Percentiles rank a stretch among this genome's conserved stretches.
Conservation (phyloP, 1,284 basidiomycete genomes). For the Puccinia sorghi region DNA sequence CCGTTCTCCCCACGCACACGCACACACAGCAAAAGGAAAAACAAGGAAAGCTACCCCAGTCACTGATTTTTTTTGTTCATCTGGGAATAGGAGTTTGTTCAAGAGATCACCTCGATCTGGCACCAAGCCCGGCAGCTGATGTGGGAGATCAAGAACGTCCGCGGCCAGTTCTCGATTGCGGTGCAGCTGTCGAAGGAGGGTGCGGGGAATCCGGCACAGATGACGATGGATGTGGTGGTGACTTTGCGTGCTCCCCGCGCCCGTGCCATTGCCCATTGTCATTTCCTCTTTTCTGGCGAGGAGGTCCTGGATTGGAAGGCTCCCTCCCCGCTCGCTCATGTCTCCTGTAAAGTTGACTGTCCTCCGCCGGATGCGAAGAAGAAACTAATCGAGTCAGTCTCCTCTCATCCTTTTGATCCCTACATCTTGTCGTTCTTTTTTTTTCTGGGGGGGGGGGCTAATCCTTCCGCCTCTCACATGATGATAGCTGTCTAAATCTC, state of each 20-base stretch:
- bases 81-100: slow-evolving; percentile 29
- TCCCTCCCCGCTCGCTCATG: neutral
- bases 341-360: slow-evolving; percentile 26
- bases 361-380: neutral
- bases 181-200: neutral
- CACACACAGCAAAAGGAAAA: neutral
- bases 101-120: slow-evolving; percentile 47
- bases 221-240: slow-evolving; percentile 18
- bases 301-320: slow-evolving; percentile 25
- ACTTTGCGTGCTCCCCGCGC: neutral
- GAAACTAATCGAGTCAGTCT: slow-evolving; percentile 18
- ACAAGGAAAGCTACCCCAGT: too few relatives aligned
- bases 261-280: slow-evolving; percentile 1
- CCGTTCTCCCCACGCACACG: too few relatives aligned
- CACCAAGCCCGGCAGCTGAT: slow-evolving; percentile 17
- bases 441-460: neutral
- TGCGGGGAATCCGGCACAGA: neutral
- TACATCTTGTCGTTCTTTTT: neutral
- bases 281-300: slow-evolving; percentile 39
- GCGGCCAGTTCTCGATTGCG: slow-evolving; percentile 5
- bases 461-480: neutral
- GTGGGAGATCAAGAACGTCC: slow-evolving; percentile 29
- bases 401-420: neutral
- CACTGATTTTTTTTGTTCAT: slow-evolving; percentile 14
- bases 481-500: slow-evolving; percentile 2